These are phyloP conservation scores for Pharnaceum exiguum DNA, from an alignment of 148 eudicot genomes.

Conservation along the genomic window DNA sequence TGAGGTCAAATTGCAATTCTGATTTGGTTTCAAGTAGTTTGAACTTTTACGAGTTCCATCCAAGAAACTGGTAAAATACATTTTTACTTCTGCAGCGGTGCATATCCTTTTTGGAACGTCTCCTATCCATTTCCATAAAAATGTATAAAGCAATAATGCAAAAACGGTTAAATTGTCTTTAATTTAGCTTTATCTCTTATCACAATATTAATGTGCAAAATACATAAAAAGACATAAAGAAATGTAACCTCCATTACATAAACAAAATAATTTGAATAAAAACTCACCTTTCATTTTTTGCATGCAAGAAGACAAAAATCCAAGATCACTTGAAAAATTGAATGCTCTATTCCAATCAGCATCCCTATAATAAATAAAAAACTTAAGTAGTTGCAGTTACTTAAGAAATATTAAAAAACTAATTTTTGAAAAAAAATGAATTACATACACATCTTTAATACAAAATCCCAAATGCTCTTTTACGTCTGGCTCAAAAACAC, in stretches of 20 bases:
- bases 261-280: background rate
- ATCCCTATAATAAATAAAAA: constrained; percentile 31
- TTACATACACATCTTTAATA: constrained; percentile 76
- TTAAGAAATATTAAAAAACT: background rate
- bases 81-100: constrained; percentile 79
- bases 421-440: background rate
- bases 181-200: background rate
- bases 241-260: background rate
- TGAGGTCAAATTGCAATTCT: constrained; percentile 69
- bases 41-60: constrained; percentile 34
- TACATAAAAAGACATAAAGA: background rate
- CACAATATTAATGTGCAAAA: background rate
- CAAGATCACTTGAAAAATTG: constrained; percentile 50
- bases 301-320: constrained; percentile 50
- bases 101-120: constrained; percentile 76
- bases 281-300: constrained; percentile 43
- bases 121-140: constrained; percentile 17
- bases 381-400: background rate
- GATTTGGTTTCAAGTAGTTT: constrained; percentile 63
- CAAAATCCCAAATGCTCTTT: constrained; percentile 53
- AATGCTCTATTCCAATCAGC: constrained; percentile 78
- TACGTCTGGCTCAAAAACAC: constrained; percentile 49
- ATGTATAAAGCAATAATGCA: background rate
- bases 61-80: constrained; percentile 63
- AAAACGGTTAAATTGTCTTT: background rate